Evolutionary conservation across 2,329 filamentous ascomycete genomes (phyloP).

Genomic region (Lomentospora prolificans): DNA sequence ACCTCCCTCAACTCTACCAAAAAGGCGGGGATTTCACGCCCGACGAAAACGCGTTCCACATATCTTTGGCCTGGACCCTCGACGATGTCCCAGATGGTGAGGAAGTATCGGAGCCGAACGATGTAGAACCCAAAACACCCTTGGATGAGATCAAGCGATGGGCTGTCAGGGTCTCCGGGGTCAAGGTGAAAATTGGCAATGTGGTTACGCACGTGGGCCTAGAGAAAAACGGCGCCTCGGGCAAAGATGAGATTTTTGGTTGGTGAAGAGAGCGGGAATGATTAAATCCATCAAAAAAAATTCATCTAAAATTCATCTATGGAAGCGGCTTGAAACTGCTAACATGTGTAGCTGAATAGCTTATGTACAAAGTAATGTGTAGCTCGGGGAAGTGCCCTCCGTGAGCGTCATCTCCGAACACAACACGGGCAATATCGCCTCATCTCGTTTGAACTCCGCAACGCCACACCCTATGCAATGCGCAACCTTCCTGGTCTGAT

Average conservation of each 20-base stretch:
- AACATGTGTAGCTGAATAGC: background rate
- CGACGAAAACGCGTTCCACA: constrained; percentile 56
- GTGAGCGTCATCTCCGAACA: no score
- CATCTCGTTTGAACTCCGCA: background rate
- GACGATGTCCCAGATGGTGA: constrained; percentile 27
- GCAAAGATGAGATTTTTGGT: background rate
- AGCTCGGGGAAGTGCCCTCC: background rate
- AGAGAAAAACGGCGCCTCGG: background rate
- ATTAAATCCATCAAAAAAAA: background rate
- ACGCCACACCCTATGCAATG: background rate
- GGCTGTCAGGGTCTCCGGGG: constrained; percentile 42
- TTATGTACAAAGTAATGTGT: background rate
- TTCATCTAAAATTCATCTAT: background rate
- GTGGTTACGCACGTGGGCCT: constrained; percentile 28
- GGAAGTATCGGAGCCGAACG: constrained; percentile 23
- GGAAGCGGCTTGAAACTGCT: background rate
- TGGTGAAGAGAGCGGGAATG: background rate
- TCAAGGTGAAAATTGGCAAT: constrained; percentile 73
- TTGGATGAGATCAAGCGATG: constrained; percentile 27
- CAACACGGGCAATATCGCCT: no score
- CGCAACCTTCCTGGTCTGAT: background rate
- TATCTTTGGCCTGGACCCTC: constrained; percentile 83
- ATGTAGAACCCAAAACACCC: constrained; percentile 11
- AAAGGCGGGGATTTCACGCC: constrained; percentile 13
- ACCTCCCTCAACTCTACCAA: constrained; percentile 62